Evolutionary conservation across 2,329 filamentous ascomycete species (phyloP).

Genomic region (Fusarium oxysporum): DNA sequence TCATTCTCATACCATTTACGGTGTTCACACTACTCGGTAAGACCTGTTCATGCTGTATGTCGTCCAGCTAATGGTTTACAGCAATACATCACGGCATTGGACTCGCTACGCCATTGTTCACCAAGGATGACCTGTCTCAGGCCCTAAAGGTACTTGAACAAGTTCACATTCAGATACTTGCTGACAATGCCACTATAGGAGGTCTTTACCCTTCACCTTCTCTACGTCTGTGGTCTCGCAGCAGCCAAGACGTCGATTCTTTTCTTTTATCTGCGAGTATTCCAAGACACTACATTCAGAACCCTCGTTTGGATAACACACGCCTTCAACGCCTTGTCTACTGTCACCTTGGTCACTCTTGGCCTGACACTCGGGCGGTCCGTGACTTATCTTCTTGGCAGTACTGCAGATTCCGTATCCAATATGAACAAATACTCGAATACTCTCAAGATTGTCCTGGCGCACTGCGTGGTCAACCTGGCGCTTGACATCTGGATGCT

Average conservation of each 20-base stretch:
- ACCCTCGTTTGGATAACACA: background rate
- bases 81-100: background rate
- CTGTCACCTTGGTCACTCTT: rapidly evolving
- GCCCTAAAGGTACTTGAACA: background rate
- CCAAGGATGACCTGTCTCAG: background rate
- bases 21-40: background rate
- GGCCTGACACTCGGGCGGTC: background rate
- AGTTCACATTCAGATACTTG: rapidly evolving
- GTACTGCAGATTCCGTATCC: rapidly evolving
- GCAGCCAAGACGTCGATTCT: constrained; percentile 1
- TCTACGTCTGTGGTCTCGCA: background rate
- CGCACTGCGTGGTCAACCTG: background rate
- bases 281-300: background rate
- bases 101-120: background rate
- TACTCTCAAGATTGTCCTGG: rapidly evolving
- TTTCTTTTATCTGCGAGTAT: constrained; percentile 8
- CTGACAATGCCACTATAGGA: background rate
- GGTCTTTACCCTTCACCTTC: background rate
- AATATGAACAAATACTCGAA: background rate
- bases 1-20: background rate
- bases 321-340: background rate
- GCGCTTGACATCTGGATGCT: constrained; percentile 22
- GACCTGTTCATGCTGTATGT: rapidly evolving
- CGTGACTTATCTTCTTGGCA: background rate
- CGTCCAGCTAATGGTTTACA: background rate